Evolutionary conservation across 2,329 filamentous ascomycete genomes (phyloP).

Genomic region (Cordyceps cateniannulata): DNA sequence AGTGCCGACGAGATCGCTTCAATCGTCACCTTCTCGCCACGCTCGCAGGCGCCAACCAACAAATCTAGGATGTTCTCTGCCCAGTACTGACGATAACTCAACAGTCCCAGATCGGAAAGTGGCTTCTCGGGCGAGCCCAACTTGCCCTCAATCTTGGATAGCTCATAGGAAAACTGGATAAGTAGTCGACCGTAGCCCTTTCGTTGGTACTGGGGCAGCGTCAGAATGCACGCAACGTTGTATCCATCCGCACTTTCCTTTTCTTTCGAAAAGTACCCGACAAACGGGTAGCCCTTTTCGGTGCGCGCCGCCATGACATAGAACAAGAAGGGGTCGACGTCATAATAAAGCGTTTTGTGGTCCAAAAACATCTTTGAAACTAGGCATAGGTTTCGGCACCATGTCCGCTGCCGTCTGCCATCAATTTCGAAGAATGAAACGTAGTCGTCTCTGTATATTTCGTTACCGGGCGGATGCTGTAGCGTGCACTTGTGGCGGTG

Average conservation of each 20-base stretch:
- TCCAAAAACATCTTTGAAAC: constrained; percentile 95
- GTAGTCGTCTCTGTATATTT: constrained; percentile 92
- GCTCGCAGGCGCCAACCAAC: constrained; percentile 65
- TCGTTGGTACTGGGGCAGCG: constrained; percentile 89
- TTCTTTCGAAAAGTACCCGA: constrained; percentile 99
- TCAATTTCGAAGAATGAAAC: constrained; percentile 98
- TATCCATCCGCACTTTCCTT: constrained; percentile 96
- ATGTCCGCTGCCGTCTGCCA: constrained; percentile 85
- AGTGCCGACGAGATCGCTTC: constrained; percentile 73
- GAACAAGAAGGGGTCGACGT: constrained; percentile 98
- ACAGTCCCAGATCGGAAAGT: constrained; percentile 82
- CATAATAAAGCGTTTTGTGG: constrained; percentile 97
- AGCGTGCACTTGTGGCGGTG: constrained; percentile 88
- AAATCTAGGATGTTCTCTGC: constrained; percentile 88
- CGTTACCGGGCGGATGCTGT: constrained; percentile 90
- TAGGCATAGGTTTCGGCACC: constrained; percentile 92
- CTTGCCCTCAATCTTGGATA: constrained; percentile 91
- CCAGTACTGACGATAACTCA: constrained; percentile 97
- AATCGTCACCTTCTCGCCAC: constrained; percentile 69
- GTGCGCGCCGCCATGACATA: constrained; percentile 94
- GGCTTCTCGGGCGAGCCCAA: constrained; percentile 96
- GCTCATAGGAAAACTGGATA: constrained; percentile 96
- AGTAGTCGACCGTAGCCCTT: constrained; percentile 89
- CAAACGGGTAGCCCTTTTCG: constrained; percentile 84
- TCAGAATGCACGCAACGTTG: constrained; percentile 97